A percentile compares a stretch with the other conserved stretches of the same genome.
Conservation (phyloP, 345 rosid species). For the Dipteronia dyeriana region DNA sequence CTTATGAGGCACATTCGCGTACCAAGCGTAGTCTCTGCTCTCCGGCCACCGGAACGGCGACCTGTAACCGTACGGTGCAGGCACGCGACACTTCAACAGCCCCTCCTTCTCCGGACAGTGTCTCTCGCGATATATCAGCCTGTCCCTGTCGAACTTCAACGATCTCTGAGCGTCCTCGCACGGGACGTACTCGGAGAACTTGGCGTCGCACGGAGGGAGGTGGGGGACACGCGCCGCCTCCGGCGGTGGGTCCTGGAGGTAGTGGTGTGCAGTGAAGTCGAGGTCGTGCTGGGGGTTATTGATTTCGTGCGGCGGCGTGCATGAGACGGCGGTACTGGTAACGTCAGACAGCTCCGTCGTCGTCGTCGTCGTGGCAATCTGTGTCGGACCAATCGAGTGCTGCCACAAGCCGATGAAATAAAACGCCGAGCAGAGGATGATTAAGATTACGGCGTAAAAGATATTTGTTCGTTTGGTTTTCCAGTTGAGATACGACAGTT, state of each 20-base stretch:
- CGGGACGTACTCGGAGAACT: constrained; percentile 66
- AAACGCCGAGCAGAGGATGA: constrained; percentile 50
- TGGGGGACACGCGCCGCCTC: constrained; percentile 37
- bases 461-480: constrained; percentile 50
- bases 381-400: constrained; percentile 23
- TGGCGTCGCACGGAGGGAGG: constrained; percentile 59
- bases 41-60: constrained; percentile 86
- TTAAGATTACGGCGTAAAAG: constrained; percentile 34
- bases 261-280: constrained; percentile 63
- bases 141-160: constrained; percentile 49
- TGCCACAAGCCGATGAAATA: constrained; percentile 62
- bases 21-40: constrained; percentile 86
- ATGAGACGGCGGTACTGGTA: background rate
- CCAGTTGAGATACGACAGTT: constrained; percentile 6
- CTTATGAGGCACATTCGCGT: constrained; percentile 86
- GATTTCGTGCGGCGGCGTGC: background rate
- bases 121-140: constrained; percentile 72
- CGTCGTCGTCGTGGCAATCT: constrained; percentile 23
- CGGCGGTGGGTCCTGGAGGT: constrained; percentile 42
- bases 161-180: constrained; percentile 75
- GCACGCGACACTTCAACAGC: constrained; percentile 59
- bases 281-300: constrained; percentile 31
- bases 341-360: background rate
- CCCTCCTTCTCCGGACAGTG: constrained; percentile 67
- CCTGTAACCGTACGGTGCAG: constrained; percentile 79